These are phyloP conservation scores for Talaromyces ruber DNA, from an alignment of 495 filamentous ascomycete genomes.

Conservation along the genomic window DNA sequence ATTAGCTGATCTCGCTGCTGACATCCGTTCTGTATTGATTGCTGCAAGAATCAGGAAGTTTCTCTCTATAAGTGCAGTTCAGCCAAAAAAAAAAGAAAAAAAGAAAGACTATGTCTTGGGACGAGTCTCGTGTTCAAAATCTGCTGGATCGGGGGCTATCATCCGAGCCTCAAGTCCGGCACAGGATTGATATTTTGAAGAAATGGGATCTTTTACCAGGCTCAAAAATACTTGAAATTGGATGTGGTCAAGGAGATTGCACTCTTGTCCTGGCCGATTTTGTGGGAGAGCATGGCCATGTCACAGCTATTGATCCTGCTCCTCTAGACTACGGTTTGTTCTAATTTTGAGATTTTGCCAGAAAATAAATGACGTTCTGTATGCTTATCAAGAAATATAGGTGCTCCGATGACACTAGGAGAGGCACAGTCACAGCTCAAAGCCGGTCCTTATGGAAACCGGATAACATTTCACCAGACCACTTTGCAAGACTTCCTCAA, in stretches of 20 bases:
- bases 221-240: slow-evolving; percentile 41
- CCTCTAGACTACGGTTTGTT: slow-evolving; percentile 35
- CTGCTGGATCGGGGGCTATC: background rate
- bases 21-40: background rate
- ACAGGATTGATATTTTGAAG: slow-evolving; percentile 32
- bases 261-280: slow-evolving; percentile 37
- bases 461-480: slow-evolving; percentile 13
- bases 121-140: background rate
- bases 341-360: background rate
- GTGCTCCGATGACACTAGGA: slow-evolving; percentile 23
- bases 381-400: slow-evolving; percentile 14
- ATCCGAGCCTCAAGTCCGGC: slow-evolving; percentile 24
- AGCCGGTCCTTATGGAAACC: slow-evolving; percentile 20
- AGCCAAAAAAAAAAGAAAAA: background rate
- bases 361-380: slow-evolving; percentile 15
- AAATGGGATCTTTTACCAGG: slow-evolving; percentile 26
- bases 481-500: background rate
- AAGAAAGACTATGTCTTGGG: background rate
- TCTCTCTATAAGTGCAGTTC: background rate
- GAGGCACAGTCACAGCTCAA: slow-evolving; percentile 28
- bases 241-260: slow-evolving; percentile 46
- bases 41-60: background rate
- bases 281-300: slow-evolving; percentile 29
- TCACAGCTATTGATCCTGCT: slow-evolving; percentile 43
- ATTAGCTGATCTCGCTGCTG: background rate